Evolutionary conservation across 805 yeast genomes (phyloP).

Genomic region (Lachancea waltii): DNA sequence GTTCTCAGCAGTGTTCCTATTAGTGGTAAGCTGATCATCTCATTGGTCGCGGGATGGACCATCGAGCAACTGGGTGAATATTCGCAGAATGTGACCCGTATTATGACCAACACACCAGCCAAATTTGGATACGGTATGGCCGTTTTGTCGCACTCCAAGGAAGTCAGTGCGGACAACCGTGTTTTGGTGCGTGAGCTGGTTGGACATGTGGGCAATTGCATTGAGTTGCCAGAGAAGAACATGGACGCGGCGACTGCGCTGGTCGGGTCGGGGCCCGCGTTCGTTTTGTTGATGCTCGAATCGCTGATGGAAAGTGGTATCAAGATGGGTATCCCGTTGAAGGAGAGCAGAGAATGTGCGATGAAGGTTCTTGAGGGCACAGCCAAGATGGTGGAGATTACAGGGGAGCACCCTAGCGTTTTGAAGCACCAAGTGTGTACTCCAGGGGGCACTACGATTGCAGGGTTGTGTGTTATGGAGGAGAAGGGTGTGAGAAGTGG

Average conservation of each 20-base stretch:
- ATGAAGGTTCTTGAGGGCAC: conserved; percentile 93
- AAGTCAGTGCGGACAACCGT: conserved; percentile 39
- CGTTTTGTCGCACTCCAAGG: conserved; percentile 66
- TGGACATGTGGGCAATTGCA: conserved; percentile 56
- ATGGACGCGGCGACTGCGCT: conserved; percentile 96
- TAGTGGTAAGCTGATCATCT: conserved; percentile 56
- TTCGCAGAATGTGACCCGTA: conserved; percentile 62
- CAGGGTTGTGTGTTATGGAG: conserved; percentile 89
- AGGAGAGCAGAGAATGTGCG: conserved; percentile 77
- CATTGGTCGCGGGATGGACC: conserved; percentile 90
- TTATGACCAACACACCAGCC: conserved; percentile 98
- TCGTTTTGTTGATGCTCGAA: conserved; percentile 82
- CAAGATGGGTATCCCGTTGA: conserved; percentile 85
- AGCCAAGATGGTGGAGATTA: conserved; percentile 77
- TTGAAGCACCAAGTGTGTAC: conserved; percentile 87
- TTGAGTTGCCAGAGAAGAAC: conserved; percentile 74
- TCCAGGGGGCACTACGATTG: conserved; percentile 97
- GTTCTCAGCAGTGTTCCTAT: conserved; percentile 51
- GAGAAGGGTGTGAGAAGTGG: conserved; percentile 84
- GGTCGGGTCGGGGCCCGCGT: conserved; percentile 97
- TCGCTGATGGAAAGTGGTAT: conserved; percentile 92
- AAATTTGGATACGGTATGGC: conserved; percentile 92
- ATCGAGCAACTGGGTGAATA: conserved; percentile 54
- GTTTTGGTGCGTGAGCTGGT: conserved; percentile 38
- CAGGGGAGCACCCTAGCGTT: conserved; percentile 83